These are phyloP conservation scores for Aspergillus pseudotamarii DNA, from an alignment of 2,329 filamentous ascomycete genomes.

Conservation along the genomic window DNA sequence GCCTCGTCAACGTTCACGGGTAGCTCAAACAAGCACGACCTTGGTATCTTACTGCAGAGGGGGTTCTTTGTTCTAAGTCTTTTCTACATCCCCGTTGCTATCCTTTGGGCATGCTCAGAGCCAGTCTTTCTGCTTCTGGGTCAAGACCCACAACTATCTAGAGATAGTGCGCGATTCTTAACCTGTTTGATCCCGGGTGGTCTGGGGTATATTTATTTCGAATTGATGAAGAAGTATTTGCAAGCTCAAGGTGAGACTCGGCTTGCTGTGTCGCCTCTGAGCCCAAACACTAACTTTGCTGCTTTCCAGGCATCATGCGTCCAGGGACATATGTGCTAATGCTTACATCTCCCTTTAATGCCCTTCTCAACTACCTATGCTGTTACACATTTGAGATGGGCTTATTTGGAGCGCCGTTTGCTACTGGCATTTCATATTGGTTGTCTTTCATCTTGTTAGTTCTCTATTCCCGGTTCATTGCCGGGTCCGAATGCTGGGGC, in stretches of 20 bases:
- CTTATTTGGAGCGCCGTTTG: constrained; percentile 76
- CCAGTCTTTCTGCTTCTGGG: constrained; percentile 73
- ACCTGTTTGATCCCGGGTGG: constrained; percentile 76
- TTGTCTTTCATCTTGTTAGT: constrained; percentile 75
- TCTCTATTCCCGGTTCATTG: constrained; percentile 70
- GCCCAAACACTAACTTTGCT: not conserved
- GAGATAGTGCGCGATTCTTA: constrained; percentile 73
- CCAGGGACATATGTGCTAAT: constrained; percentile 65
- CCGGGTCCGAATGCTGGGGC: constrained; percentile 77
- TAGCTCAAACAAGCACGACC: constrained; percentile 73
- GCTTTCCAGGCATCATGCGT: constrained; percentile 59
- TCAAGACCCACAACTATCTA: constrained; percentile 76
- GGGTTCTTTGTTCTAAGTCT: constrained; percentile 70
- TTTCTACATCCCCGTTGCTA: constrained; percentile 73
- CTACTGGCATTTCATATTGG: constrained; percentile 86
- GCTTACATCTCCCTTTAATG: constrained; percentile 63
- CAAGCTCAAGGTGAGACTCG: constrained; percentile 56
- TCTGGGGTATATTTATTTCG: constrained; percentile 85
- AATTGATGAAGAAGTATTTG: constrained; percentile 69
- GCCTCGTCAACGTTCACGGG: constrained; percentile 82
- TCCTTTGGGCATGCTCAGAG: constrained; percentile 75
- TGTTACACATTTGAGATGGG: constrained; percentile 72
- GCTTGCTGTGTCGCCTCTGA: not conserved
- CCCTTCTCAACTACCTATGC: constrained; percentile 66
- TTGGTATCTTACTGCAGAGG: constrained; percentile 78